Conservation (phyloP, 257 asterid genomes). For the Capsicum chinense region DNA sequence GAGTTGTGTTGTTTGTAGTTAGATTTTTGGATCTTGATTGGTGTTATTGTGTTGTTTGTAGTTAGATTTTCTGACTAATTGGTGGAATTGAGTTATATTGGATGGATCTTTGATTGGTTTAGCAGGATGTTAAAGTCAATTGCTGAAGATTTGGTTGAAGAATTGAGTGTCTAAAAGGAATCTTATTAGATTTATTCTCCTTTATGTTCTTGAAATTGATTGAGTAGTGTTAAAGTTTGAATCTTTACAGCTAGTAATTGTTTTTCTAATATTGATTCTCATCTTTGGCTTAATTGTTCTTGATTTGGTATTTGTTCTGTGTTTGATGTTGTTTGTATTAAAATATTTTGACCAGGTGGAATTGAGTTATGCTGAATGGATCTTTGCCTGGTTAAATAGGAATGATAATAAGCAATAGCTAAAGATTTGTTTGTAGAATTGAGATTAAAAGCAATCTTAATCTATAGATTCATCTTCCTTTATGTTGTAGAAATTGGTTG, state of each 20-base stretch:
- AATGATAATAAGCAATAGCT: neutral
- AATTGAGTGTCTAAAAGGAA: neutral
- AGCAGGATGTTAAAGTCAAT: neutral
- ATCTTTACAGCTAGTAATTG: neutral
- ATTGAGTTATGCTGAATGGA: neutral
- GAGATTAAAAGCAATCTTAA: neutral
- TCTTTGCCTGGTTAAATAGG: neutral
- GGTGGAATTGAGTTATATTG: neutral
- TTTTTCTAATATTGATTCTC: neutral
- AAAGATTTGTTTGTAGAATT: neutral
- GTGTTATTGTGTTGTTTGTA: neutral
- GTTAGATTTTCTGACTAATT: neutral
- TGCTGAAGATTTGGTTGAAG: neutral
- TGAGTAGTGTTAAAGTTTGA: neutral
- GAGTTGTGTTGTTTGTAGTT: neutral
- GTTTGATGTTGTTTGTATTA: neutral
- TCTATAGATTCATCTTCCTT: neutral
- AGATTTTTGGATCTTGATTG: too few species aligned
- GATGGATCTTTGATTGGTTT: neutral
- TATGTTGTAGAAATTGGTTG: neutral
- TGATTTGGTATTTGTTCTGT: neutral
- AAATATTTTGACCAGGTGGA: neutral
- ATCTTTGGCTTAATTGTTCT: neutral
- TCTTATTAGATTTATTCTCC: neutral
- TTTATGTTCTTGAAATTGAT: neutral